Percentiles rank a stretch among this genome's conserved stretches.
phyloP scores from a whole-genome alignment of 257 asterid species.

The Galeopsis tetrahit region DNA sequence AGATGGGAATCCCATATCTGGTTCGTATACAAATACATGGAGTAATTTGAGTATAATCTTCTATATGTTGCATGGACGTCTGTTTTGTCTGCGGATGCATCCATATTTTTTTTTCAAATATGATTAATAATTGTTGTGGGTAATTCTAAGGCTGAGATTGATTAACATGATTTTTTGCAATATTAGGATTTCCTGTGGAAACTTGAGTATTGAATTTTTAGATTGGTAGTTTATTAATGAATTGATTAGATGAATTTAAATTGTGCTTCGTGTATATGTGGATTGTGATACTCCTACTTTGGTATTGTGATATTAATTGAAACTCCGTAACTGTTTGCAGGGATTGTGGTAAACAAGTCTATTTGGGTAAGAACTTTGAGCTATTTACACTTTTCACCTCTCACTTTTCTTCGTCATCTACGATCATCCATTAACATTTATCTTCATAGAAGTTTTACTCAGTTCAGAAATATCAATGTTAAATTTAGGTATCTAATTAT shows the following conservation, averaged over 20 bases:
- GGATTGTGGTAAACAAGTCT: slow-evolving; percentile 98
- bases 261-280: neutral
- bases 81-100: slow-evolving; percentile 13
- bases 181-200: neutral
- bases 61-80: slow-evolving; percentile 35
- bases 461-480: neutral
- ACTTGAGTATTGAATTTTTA: neutral
- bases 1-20: slow-evolving; percentile 99
- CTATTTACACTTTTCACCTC: neutral
- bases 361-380: slow-evolving; percentile 62
- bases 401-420: neutral
- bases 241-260: slow-evolving; percentile 16
- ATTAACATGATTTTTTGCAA: neutral
- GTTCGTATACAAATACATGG: slow-evolving; percentile 41
- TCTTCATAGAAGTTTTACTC: neutral
- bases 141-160: slow-evolving; percentile 14
- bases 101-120: slow-evolving; percentile 17
- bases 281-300: slow-evolving; percentile 17
- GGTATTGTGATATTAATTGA: slow-evolving; percentile 31
- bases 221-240: neutral
- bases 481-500: slow-evolving; percentile 13
- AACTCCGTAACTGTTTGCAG: slow-evolving; percentile 52
- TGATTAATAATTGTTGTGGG: slow-evolving; percentile 15
- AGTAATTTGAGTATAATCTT: neutral
- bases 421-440: neutral